Evolutionary conservation across 2,329 filamentous ascomycete species (phyloP).

Genomic region (Exserohilum turcica): DNA sequence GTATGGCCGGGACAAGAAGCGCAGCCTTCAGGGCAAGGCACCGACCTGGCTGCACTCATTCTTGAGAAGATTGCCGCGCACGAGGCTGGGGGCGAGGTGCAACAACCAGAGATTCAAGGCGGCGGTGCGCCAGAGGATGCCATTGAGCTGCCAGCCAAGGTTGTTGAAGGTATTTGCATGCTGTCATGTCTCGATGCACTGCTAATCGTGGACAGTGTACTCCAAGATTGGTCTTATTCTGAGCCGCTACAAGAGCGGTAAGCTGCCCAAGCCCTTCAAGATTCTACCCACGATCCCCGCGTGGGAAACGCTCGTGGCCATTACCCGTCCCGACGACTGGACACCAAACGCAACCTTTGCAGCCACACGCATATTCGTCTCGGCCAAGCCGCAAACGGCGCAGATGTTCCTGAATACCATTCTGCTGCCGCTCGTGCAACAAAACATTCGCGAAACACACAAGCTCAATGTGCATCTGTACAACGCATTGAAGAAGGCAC

Average conservation of each 20-base stretch:
- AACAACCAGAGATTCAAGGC: conserved; percentile 54
- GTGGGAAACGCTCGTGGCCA: conserved; percentile 85
- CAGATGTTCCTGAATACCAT: conserved; percentile 87
- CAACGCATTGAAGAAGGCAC: conserved; percentile 86
- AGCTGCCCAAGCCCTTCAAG: conserved; percentile 96
- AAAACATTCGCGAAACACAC: conserved; percentile 91
- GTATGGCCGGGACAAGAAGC: conserved; percentile 65
- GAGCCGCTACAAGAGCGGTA: conserved; percentile 93
- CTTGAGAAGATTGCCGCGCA: conserved; percentile 91
- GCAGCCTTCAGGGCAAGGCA: conserved; percentile 52
- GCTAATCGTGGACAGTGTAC: conserved; percentile 64
- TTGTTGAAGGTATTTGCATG: conserved; percentile 66
- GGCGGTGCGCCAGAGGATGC: conserved; percentile 73
- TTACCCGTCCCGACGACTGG: conserved; percentile 80
- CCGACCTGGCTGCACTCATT: conserved; percentile 91
- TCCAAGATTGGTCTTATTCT: conserved; percentile 89
- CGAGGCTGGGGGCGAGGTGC: conserved; percentile 67
- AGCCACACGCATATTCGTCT: conserved; percentile 90
- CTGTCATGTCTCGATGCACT: neutral
- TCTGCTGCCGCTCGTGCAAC: conserved; percentile 85
- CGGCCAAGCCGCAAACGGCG: conserved; percentile 76
- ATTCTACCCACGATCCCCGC: conserved; percentile 89
- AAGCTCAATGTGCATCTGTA: conserved; percentile 96
- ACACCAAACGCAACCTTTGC: conserved; percentile 84
- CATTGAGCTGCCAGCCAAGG: conserved; percentile 85